Evolutionary conservation across 2,329 filamentous ascomycete genomes (phyloP).

Genomic region (Emergomyces orientalis): DNA sequence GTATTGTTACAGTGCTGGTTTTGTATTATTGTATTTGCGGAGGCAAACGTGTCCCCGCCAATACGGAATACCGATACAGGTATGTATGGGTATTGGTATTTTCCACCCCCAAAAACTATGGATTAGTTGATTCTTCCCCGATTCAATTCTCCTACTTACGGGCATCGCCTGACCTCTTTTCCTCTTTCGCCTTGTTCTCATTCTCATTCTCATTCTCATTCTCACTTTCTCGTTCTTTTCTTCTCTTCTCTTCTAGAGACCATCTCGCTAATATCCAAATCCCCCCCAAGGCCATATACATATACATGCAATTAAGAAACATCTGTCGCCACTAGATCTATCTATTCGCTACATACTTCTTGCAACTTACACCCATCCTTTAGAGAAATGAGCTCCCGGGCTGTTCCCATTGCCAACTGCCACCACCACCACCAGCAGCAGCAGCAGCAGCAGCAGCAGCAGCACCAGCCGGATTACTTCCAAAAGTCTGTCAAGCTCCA

Average conservation of each 20-base stretch:
- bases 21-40: not conserved
- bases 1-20: not conserved
- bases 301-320: conserved; percentile 18
- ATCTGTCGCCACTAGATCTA: conserved; percentile 20
- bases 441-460: too few species aligned
- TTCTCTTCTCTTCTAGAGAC: not conserved
- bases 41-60: not conserved
- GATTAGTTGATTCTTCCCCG: not conserved
- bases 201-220: conserved; percentile 7
- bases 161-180: not conserved
- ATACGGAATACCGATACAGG: not conserved
- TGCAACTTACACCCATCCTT: conserved; percentile 8
- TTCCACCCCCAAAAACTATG: not conserved
- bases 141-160: not conserved
- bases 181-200: not conserved
- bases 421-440: not conserved
- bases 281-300: conserved; percentile 17
- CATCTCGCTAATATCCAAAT: not conserved
- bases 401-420: not conserved
- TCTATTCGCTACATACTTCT: conserved; percentile 19
- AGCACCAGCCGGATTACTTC: not conserved
- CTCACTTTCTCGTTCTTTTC: conserved; percentile 9
- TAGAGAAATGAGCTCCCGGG: conserved; percentile 3
- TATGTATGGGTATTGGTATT: not conserved
- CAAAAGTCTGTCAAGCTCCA: conserved; percentile 9